Conservation (phyloP, 768 basidiomycete species). For the Xanthoconium purpureum region DNA sequence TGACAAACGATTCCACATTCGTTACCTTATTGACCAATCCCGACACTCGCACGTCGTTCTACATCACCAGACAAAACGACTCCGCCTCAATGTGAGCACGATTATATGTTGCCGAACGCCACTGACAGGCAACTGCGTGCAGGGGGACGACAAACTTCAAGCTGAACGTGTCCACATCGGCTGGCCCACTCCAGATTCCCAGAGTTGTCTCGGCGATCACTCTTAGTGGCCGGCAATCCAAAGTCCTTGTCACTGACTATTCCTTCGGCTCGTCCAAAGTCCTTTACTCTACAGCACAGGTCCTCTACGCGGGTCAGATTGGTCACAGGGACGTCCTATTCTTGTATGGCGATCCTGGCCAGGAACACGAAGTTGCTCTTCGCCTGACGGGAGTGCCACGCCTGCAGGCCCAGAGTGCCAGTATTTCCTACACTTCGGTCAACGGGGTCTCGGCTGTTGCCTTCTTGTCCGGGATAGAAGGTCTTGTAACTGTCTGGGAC, state of each 20-base stretch:
- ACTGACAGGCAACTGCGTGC: background rate
- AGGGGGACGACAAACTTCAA: constrained; percentile 48
- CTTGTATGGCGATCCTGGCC: constrained; percentile 53
- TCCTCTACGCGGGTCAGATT: constrained; percentile 65
- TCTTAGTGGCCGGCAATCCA: constrained; percentile 69
- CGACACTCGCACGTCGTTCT: constrained; percentile 63
- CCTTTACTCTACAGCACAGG: constrained; percentile 68
- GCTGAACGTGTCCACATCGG: constrained; percentile 53
- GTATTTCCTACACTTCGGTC: constrained; percentile 22
- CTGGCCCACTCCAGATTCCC: constrained; percentile 55
- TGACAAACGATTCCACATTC: constrained; percentile 49
- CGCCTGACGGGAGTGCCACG: constrained; percentile 46
- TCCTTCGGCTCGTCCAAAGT: constrained; percentile 62
- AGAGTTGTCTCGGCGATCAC: constrained; percentile 49
- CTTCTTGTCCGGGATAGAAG: constrained; percentile 54
- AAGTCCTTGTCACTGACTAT: constrained; percentile 70
- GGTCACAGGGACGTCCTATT: constrained; percentile 62
- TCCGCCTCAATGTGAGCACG: constrained; percentile 61
- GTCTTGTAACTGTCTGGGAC: constrained; percentile 63
- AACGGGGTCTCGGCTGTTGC: constrained; percentile 43
- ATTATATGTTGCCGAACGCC: background rate
- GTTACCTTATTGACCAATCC: constrained; percentile 67
- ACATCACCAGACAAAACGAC: constrained; percentile 62
- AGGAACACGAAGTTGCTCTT: constrained; percentile 55
- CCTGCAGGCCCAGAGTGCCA: constrained; percentile 25